Percentiles rank a stretch among this genome's conserved stretches.
Evolutionary conservation across 1,284 basidiomycete genomes (phyloP).

Genomic region (Rhodotorula sp.): DNA sequence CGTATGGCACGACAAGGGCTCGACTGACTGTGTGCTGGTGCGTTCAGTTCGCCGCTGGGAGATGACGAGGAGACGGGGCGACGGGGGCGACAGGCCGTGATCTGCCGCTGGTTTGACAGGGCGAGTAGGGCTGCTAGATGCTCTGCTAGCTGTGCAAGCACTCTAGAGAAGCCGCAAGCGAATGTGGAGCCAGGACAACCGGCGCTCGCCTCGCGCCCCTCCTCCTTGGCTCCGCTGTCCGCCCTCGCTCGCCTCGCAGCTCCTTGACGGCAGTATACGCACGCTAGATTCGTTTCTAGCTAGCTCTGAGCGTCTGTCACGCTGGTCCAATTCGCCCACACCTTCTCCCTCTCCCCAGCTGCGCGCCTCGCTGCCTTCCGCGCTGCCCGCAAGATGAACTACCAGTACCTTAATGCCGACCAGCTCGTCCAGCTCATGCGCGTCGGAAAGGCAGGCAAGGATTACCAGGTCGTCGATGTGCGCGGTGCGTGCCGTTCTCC

Average conservation of each 20-base stretch:
- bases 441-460: not conserved
- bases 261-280: not conserved
- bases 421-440: constrained; percentile 15
- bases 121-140: not conserved
- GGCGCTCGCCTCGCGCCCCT: not conserved
- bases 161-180: no score
- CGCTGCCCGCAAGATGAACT: not conserved
- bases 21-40: not conserved
- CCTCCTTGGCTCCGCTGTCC: not conserved
- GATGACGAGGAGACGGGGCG: not conserved
- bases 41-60: no score
- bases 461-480: constrained; percentile 28
- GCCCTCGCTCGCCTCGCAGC: not conserved
- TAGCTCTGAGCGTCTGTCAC: no score
- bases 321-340: no score
- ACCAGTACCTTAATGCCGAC: constrained; percentile 25
- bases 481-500: constrained; percentile 8
- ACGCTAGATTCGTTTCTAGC: not conserved
- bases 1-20: no score
- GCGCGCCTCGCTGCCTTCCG: not conserved
- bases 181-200: no score
- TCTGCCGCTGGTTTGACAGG: not conserved
- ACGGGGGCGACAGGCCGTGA: no score
- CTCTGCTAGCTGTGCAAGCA: no score
- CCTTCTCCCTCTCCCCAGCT: not conserved